These are phyloP conservation scores for Phytopythium aichiense DNA, from an alignment of 352 stramenopile genomes.

Conservation along the genomic window DNA sequence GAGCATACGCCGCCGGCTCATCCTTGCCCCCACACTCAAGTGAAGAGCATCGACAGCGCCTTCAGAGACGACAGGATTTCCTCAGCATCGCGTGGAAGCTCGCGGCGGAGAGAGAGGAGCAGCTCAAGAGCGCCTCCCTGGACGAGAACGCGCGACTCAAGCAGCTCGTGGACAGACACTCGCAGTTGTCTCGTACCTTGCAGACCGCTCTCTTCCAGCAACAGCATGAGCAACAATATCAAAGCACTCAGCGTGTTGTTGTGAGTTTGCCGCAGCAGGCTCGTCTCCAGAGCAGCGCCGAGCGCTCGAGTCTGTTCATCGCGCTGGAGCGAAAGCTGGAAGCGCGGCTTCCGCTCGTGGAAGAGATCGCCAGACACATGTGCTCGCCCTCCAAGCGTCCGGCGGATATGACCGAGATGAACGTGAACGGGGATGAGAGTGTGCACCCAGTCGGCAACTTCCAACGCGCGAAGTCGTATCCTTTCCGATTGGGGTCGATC, in stretches of 20 bases:
- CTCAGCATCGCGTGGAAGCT: not conserved
- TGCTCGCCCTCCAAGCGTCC: not conserved
- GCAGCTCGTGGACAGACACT: not conserved
- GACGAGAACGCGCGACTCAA: not conserved
- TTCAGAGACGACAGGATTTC: not conserved
- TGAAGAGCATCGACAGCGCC: not conserved
- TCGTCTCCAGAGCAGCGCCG: not conserved
- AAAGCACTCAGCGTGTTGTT: no score
- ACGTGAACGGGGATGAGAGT: not conserved
- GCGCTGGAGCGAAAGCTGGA: not conserved
- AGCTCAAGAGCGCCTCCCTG: not conserved
- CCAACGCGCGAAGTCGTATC: not conserved
- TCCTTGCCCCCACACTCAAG: not conserved
- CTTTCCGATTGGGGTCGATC: not conserved
- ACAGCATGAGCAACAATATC: not conserved
- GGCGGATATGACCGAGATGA: not conserved
- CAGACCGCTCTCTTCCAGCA: not conserved
- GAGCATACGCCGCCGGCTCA: not conserved
- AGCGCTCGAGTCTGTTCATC: constrained; percentile 2
- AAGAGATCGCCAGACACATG: not conserved
- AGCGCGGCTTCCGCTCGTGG: not conserved
- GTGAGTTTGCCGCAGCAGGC: not conserved
- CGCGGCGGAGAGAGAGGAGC: constrained; percentile 7
- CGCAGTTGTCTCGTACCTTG: not conserved
- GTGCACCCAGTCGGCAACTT: not conserved